Percentiles rank a stretch among this genome's conserved stretches.
These are phyloP conservation scores for Alternaria metachromatica DNA, from an alignment of 2,329 filamentous ascomycete species.

Conservation along the genomic window DNA sequence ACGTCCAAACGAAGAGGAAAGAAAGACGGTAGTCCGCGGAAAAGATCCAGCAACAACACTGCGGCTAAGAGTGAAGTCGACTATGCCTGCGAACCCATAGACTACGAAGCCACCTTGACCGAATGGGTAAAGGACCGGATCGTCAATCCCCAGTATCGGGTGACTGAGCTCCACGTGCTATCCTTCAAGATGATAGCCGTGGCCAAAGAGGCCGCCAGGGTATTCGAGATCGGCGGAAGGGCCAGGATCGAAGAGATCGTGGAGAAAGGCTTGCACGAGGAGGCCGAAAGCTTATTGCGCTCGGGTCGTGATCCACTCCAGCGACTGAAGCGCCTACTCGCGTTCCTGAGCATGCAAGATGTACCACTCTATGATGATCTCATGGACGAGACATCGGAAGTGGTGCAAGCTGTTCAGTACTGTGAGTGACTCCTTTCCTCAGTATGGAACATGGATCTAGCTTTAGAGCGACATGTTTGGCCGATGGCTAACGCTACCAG, in stretches of 20 bases:
- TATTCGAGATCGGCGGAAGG: slow-evolving; percentile 16
- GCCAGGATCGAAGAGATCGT: slow-evolving; percentile 25
- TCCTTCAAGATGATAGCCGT: neutral
- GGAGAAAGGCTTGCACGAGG: slow-evolving; percentile 8
- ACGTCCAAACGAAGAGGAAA: slow-evolving; percentile 33
- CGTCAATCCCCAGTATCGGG: neutral
- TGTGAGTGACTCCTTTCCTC: slow-evolving; percentile 21
- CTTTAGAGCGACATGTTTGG: neutral
- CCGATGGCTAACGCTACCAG: slow-evolving; percentile 18
- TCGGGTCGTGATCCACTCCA: slow-evolving; percentile 22
- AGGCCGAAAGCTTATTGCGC: slow-evolving; percentile 24
- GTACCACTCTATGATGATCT: slow-evolving; percentile 31
- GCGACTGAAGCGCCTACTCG: slow-evolving; percentile 21
- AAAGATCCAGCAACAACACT: neutral
- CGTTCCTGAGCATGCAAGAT: slow-evolving; percentile 24
- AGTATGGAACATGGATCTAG: neutral
- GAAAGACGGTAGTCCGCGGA: slow-evolving; percentile 1
- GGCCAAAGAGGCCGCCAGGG: slow-evolving; percentile 5
- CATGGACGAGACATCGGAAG: slow-evolving; percentile 32
- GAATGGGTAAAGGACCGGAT: neutral
- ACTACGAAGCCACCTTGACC: neutral
- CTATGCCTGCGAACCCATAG: slow-evolving; percentile 2
- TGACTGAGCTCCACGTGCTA: neutral
- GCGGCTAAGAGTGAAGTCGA: neutral
- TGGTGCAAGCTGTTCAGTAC: slow-evolving; percentile 42